These are phyloP conservation scores for Termitomyces sp. DNA, from an alignment of 768 basidiomycete genomes.

Conservation along the genomic window DNA sequence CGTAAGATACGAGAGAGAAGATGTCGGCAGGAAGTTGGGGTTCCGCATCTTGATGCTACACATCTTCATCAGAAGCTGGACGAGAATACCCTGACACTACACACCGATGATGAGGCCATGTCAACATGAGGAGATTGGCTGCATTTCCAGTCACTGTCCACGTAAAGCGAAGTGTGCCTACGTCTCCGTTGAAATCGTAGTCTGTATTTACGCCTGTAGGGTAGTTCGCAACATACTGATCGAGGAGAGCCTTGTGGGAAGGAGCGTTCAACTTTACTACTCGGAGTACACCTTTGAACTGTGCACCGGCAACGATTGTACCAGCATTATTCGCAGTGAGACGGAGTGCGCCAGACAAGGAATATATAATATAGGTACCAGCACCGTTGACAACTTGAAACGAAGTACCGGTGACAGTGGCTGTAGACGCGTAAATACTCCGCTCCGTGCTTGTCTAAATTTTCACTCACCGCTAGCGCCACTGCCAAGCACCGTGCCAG, in stretches of 20 bases:
- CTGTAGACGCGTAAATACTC: conserved; percentile 11
- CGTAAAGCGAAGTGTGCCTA: conserved; percentile 24
- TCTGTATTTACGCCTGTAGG: conserved; percentile 25
- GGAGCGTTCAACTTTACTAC: conserved; percentile 23
- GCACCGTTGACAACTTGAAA: conserved; percentile 24
- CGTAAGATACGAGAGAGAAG: conserved; percentile 24
- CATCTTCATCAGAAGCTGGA: not conserved
- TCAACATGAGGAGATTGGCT: conserved; percentile 23
- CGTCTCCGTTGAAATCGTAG: conserved; percentile 24
- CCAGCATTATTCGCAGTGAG: conserved; percentile 21
- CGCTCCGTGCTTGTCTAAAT: not conserved
- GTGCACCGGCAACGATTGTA: conserved; percentile 16
- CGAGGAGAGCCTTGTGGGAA: conserved; percentile 22
- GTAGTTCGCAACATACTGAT: conserved; percentile 23
- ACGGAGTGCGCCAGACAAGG: conserved; percentile 22
- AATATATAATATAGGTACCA: conserved; percentile 27
- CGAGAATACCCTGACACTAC: not conserved
- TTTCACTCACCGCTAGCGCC: conserved; percentile 15
- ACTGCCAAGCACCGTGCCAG: conserved; percentile 17
- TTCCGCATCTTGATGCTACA: conserved; percentile 16
- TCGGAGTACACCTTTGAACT: conserved; percentile 25
- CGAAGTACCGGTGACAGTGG: conserved; percentile 19
- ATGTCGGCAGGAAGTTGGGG: conserved; percentile 21
- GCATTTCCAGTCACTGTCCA: conserved; percentile 25
- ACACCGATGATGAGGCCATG: conserved; percentile 29